Evolutionary conservation across 1,284 basidiomycete species (phyloP).

Genomic region (Malassezia nana): DNA sequence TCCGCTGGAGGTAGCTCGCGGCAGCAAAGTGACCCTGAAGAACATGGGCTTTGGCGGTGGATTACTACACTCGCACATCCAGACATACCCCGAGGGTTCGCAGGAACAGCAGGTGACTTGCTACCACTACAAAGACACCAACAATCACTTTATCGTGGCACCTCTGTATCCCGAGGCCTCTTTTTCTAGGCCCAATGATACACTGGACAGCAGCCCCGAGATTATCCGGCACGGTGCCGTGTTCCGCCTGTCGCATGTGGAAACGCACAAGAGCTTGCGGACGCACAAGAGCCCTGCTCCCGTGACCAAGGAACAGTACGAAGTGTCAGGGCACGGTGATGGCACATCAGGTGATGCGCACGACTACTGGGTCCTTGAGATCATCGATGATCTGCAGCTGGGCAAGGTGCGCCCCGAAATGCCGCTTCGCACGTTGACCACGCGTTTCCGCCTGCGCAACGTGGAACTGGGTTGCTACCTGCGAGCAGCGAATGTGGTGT

Average conservation of each 20-base stretch:
- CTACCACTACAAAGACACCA: conserved; percentile 97
- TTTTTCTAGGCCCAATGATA: conserved; percentile 26
- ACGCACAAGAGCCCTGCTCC: conserved; percentile 77
- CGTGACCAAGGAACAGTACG: conserved; percentile 76
- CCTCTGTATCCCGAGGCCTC: conserved; percentile 63
- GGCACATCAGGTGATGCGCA: conserved; percentile 71
- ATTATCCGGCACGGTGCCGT: conserved; percentile 69
- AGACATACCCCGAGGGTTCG: conserved; percentile 85
- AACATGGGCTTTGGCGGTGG: conserved; percentile 98
- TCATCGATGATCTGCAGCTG: conserved; percentile 67
- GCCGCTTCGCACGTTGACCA: conserved; percentile 77
- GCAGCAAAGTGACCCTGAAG: conserved; percentile 84
- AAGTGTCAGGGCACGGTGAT: conserved; percentile 89
- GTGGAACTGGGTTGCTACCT: conserved; percentile 60
- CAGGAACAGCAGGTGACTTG: conserved; percentile 94
- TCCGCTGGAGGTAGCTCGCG: conserved; percentile 65
- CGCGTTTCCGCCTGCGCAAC: conserved; percentile 75
- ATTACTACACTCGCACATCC: conserved; percentile 87
- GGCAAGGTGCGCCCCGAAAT: conserved; percentile 56
- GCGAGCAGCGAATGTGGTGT: conserved; percentile 71
- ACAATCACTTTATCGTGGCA: conserved; percentile 81
- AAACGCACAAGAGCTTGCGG: conserved; percentile 84
- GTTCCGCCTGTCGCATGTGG: conserved; percentile 67
- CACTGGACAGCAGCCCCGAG: conserved; percentile 27
- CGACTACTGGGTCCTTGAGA: conserved; percentile 86